Percentiles rank a stretch among this genome's conserved stretches.
Conservation (phyloP, 495 filamentous ascomycete species). For the Massariosphaeria phaeospora region DNA sequence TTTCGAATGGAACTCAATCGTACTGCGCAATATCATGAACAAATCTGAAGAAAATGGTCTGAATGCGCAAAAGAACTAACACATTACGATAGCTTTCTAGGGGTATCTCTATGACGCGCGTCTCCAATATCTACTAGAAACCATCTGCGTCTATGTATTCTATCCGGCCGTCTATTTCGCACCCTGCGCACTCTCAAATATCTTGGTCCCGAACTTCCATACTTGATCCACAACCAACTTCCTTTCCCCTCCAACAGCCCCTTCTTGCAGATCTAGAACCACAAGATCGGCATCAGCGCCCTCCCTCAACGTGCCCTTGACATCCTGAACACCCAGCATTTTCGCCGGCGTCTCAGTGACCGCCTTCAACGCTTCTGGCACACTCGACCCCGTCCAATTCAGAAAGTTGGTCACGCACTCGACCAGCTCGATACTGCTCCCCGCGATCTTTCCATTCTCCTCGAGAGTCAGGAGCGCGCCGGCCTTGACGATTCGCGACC, state of each 20-base stretch:
- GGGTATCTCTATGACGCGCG: no score
- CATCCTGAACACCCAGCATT: conserved; percentile 61
- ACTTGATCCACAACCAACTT: conserved; percentile 65
- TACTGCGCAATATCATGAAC: no score
- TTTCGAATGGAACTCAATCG: no score
- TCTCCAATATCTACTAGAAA: no score
- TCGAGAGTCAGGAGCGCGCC: conserved; percentile 63
- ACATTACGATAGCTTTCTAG: no score
- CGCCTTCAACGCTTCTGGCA: conserved; percentile 61
- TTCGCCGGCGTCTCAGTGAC: conserved; percentile 69
- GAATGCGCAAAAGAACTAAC: no score
- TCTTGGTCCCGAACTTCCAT: conserved; percentile 62
- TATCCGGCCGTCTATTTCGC: not conserved
- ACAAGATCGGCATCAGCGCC: conserved; percentile 79
- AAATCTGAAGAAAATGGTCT: no score
- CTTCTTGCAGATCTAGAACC: conserved; percentile 54
- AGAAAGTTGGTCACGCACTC: conserved; percentile 80
- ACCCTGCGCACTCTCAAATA: conserved; percentile 23
- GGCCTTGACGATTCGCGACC: conserved; percentile 63
- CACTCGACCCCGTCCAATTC: conserved; percentile 59
- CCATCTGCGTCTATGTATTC: no score
- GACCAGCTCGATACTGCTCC: conserved; percentile 64
- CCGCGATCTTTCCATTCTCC: conserved; percentile 65
- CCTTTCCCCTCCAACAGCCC: conserved; percentile 42
- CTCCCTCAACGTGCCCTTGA: conserved; percentile 62